Evolutionary conservation across 352 stramenopile species (phyloP).

Genomic region (Saprolegnia parasitica): DNA sequence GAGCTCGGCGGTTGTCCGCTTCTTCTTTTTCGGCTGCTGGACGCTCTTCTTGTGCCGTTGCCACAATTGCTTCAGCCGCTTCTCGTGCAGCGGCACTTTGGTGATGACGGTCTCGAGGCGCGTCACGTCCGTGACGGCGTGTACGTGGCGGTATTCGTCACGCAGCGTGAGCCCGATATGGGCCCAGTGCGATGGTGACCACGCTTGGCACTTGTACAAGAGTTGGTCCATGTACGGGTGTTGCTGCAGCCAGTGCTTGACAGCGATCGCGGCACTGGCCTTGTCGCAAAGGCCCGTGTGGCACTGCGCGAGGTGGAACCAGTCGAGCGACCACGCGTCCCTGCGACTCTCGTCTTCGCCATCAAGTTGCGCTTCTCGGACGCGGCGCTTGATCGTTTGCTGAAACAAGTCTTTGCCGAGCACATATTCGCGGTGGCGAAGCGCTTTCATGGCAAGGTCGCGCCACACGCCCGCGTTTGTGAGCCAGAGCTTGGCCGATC

Average conservation of each 20-base stretch:
- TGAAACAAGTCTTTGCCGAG: slow-evolving; percentile 58
- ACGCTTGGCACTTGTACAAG: slow-evolving; percentile 3
- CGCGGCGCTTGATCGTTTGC: slow-evolving; percentile 52
- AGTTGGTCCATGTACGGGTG: slow-evolving; percentile 8
- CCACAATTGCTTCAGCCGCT: slow-evolving; percentile 5
- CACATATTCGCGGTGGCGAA: slow-evolving; percentile 44
- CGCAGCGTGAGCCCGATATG: slow-evolving; percentile 10
- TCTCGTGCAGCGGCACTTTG: slow-evolving; percentile 5
- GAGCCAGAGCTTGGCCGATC: slow-evolving; percentile 61
- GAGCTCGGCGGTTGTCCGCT: slow-evolving; percentile 19
- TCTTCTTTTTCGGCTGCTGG: not conserved
- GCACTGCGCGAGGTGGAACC: slow-evolving; percentile 48
- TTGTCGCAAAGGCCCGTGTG: slow-evolving; percentile 50
- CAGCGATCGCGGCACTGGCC: slow-evolving; percentile 26
- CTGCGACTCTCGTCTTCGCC: slow-evolving; percentile 32
- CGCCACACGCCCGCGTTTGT: slow-evolving; percentile 49
- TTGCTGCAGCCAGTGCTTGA: slow-evolving; percentile 30
- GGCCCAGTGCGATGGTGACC: not conserved
- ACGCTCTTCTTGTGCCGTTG: not conserved
- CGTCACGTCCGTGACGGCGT: not conserved
- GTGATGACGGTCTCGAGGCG: not conserved
- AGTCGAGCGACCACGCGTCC: slow-evolving; percentile 39
- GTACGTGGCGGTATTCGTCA: not conserved
- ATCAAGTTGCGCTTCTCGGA: slow-evolving; percentile 35
- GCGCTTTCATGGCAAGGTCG: slow-evolving; percentile 45